Conservation (phyloP, 2,329 filamentous ascomycete genomes). For the Aspergillus sp. region DNA sequence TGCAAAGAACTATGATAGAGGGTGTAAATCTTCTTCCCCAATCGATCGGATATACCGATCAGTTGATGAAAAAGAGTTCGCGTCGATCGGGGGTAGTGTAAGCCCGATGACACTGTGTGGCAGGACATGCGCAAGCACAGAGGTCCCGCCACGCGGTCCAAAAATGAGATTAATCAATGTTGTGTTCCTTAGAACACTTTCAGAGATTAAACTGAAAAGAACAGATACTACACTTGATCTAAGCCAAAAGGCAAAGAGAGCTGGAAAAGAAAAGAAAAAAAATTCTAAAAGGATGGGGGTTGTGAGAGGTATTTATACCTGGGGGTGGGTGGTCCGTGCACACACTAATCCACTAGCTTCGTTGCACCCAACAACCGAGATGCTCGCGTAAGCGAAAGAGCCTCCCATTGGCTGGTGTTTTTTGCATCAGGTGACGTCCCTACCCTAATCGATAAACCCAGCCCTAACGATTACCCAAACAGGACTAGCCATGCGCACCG, state of each 20-base stretch:
- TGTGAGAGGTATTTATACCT: slow-evolving; percentile 31
- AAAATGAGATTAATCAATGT: slow-evolving; percentile 84
- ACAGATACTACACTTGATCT: slow-evolving; percentile 97
- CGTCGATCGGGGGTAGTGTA: slow-evolving; percentile 73
- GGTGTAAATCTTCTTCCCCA: slow-evolving; percentile 60
- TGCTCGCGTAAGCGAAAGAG: neutral
- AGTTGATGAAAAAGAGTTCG: slow-evolving; percentile 64
- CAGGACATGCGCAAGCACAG: slow-evolving; percentile 70
- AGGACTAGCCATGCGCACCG: slow-evolving; percentile 27
- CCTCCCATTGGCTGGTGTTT: neutral
- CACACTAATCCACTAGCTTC: slow-evolving; percentile 19
- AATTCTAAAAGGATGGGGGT: slow-evolving; percentile 27
- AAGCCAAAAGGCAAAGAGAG: slow-evolving; percentile 63
- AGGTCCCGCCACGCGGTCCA: slow-evolving; percentile 55
- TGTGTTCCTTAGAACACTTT: slow-evolving; percentile 71
- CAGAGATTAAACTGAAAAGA: slow-evolving; percentile 98
- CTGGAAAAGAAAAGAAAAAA: slow-evolving; percentile 48
- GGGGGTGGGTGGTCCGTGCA: slow-evolving; percentile 14
- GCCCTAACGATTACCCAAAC: slow-evolving; percentile 17
- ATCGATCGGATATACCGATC: slow-evolving; percentile 52
- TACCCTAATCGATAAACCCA: slow-evolving; percentile 20
- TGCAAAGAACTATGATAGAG: too few relatives aligned
- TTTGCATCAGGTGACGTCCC: slow-evolving; percentile 10
- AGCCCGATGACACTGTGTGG: slow-evolving; percentile 72
- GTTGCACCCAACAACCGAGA: slow-evolving; percentile 13